These are phyloP conservation scores for Anethum foeniculum DNA, from an alignment of 140 eudicot species.

Conservation along the genomic window DNA sequence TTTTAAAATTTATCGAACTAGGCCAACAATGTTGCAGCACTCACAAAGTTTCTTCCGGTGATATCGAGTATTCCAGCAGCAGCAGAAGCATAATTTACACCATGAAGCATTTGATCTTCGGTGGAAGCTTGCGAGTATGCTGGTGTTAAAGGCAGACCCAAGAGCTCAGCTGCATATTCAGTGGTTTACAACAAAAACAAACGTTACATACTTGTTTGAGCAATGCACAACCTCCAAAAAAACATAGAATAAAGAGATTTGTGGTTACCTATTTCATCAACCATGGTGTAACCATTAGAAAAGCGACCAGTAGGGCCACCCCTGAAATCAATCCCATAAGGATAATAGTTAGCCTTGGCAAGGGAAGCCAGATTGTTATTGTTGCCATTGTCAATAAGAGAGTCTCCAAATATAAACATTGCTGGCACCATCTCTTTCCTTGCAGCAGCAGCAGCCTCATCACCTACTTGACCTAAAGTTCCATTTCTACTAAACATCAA, in stretches of 20 bases:
- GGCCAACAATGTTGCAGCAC: conserved; percentile 10
- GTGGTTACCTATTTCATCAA: conserved; percentile 49
- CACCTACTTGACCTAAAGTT: conserved; percentile 13
- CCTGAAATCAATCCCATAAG: conserved; percentile 86
- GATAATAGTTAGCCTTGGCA: conserved; percentile 84
- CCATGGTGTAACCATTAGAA: conserved; percentile 88
- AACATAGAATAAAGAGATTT: not conserved
- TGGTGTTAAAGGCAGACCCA: conserved; percentile 3
- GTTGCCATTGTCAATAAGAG: conserved; percentile 79
- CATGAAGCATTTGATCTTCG: conserved; percentile 38
- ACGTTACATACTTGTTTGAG: not conserved
- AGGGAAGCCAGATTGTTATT: conserved; percentile 67
- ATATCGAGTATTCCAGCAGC: conserved; percentile 87
- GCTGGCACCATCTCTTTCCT: conserved; percentile 65
- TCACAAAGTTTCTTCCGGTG: conserved; percentile 81
- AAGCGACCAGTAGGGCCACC: conserved; percentile 85
- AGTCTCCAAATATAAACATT: conserved; percentile 82
- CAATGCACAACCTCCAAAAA: not conserved
- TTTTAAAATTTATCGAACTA: not conserved
- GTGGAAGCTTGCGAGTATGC: conserved; percentile 9
- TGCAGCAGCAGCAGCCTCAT: conserved; percentile 14
- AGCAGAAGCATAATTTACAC: conserved; percentile 88
- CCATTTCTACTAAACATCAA: conserved; percentile 16
- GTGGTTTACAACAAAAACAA: not conserved
- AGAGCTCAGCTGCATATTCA: conserved; percentile 9